A percentile compares a stretch with the other conserved stretches of the same genome.
These are phyloP conservation scores for Fusarium cicatricum DNA, from an alignment of 2,329 filamentous ascomycete species.

Conservation along the genomic window DNA sequence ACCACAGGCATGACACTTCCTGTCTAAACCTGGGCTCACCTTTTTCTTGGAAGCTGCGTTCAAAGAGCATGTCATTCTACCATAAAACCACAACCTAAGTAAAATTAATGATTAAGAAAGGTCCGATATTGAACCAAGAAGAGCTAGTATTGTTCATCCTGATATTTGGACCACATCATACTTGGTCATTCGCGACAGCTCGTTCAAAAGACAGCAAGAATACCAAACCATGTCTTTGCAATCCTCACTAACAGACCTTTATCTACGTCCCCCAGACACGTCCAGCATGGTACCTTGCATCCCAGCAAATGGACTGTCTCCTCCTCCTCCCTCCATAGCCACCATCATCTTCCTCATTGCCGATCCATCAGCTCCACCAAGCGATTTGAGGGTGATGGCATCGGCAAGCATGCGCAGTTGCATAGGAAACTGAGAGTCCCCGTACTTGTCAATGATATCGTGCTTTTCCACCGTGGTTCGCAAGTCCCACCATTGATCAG, in stretches of 20 bases:
- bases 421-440: constrained; percentile 55
- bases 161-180: no score
- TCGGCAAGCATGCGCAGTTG: constrained; percentile 60
- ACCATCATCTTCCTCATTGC: constrained; percentile 38
- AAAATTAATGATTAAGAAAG: no score
- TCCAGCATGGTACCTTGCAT: constrained; percentile 3
- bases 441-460: constrained; percentile 53
- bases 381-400: constrained; percentile 45
- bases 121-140: no score
- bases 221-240: no score
- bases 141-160: no score
- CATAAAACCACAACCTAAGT: no score
- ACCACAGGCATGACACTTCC: no score
- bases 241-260: neutral
- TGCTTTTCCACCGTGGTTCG: constrained; percentile 41
- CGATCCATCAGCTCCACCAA: constrained; percentile 42
- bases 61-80: no score
- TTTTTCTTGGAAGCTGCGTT: no score
- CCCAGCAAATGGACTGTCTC: neutral
- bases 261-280: neutral
- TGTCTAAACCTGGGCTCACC: no score
- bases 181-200: no score
- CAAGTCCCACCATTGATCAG: constrained; percentile 39
- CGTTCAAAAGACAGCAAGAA: no score
- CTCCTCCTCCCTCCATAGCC: constrained; percentile 27